Base-by-base conservation (phyloP, 129 eudicot species). In the Flaveria bidentis region DNA sequence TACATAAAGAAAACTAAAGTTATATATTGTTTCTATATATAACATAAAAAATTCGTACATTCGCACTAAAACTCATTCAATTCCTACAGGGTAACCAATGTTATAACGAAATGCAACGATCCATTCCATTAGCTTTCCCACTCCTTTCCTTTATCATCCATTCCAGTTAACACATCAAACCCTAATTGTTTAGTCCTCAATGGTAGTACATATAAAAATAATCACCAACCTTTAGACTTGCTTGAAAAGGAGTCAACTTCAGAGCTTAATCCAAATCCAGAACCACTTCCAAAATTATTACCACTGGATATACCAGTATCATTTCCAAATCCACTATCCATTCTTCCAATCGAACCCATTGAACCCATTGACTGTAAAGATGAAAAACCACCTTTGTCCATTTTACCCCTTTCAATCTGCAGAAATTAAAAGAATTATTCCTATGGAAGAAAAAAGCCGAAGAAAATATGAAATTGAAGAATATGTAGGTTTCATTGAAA, bases 201-300 rank as follows among this genome's bases (percentile, higher is more conserved):
- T 51, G 33, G 69, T 23, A 6, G 20, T 51, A 33, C 44, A 57
- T 14, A 46, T 13, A 63, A 67, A 42, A 56, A 60, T 16, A 44
- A 68, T 76, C 85, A 81, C 77, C 62, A 61, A 93, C 98, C 98
- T 89, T 94, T 94, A 20, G 96, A 41, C 84, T 93, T 93, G 86
- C 22, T 83, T 39, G 90, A 80, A 78, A 83, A 85, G 64, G 96
- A 80, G 33, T 93, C 98, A 26, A 85, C 64, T 61, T 91, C 98
- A 77, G 93, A 55, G 84, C 50, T 80, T 72, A 85, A 61, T 67
- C 93, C 97, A 76, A 88, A 87, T 76, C 96, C 97, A 77, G 98
- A 78, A 73, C 89, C 90, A 92, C 90, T 80, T 78, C 98, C 96
- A 87, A 86, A 87, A 73, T 87, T 92, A 84, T 88, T 83, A 17